A percentile compares a stretch with the other conserved stretches of the same genome.
These are phyloP conservation scores for Parascedosporium putredinis DNA, from an alignment of 2,329 filamentous ascomycete species.

Conservation along the genomic window DNA sequence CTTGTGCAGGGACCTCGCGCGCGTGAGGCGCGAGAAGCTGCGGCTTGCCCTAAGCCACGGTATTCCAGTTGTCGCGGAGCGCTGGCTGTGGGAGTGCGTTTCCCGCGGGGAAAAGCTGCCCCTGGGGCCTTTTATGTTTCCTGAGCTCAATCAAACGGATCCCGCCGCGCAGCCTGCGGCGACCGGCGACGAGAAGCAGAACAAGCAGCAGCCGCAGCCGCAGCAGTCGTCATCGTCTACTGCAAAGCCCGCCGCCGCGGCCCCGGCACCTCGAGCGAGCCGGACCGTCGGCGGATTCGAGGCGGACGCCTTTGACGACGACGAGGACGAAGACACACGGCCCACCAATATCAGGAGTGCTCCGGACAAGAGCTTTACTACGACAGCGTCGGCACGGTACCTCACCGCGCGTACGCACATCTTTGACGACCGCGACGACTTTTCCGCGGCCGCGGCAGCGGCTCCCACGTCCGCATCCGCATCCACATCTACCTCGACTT, in stretches of 20 bases:
- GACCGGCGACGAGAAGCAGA: conserved; percentile 9
- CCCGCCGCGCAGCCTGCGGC: too few species aligned
- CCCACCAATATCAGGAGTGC: too few species aligned
- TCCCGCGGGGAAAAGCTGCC: conserved; percentile 39
- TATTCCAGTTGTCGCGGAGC: conserved; percentile 68
- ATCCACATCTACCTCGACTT: too few species aligned
- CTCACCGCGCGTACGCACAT: conserved; percentile 8
- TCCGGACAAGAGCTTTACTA: background rate
- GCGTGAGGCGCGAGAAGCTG: conserved; percentile 63
- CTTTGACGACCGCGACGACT: conserved; percentile 10
- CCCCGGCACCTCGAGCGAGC: conserved; percentile 13
- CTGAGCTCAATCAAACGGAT: conserved; percentile 26
- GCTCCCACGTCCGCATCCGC: conserved; percentile 28
- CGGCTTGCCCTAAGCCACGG: conserved; percentile 63
- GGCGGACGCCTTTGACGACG: background rate
- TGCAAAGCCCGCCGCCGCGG: too few species aligned
- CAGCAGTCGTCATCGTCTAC: background rate
- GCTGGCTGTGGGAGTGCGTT: conserved; percentile 82
- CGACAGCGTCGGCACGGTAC: background rate
- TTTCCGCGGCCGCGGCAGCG: conserved; percentile 14
- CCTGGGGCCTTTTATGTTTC: conserved; percentile 35
- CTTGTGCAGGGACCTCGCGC: conserved; percentile 52
- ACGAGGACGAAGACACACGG: background rate
- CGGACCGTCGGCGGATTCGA: conserved; percentile 10
- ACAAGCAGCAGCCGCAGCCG: conserved; percentile 6